Evolutionary conservation across 2,329 filamentous ascomycete species (phyloP), one percentile per base, ranked within the genome.

Genomic region (Pyrenochaeta sp.): DNA sequence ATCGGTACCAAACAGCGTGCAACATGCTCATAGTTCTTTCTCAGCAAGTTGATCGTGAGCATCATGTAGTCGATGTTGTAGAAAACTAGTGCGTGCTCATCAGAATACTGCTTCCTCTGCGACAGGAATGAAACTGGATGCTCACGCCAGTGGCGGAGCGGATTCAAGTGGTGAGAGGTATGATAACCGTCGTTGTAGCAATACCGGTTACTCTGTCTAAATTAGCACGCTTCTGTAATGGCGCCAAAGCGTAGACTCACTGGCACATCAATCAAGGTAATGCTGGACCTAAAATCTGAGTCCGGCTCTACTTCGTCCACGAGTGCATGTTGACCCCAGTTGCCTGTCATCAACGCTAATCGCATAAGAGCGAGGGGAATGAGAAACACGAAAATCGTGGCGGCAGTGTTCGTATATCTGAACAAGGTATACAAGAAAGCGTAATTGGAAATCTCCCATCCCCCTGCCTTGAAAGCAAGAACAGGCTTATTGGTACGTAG

Each of bases 141-240:
- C 14, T 92, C 87, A 44, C 89, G 84, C 89, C 89, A 93, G 73
- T 92, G 89, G 2, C 89, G 83, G 19, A 82, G 79, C 0, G 87
- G 88, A 71, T 91, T 90, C 37, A 91, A 81, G 60, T 91, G 88
- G 63, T 91, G 89, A 13, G 87, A 89, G 6, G 87, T 91, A 71
- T 91, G 88, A 68, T 90, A 91, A 53, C 88, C 88, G 59, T 91
- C 88, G 58, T 92, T 91, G 79, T 86, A 91, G 73, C 87, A 92
- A 70, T 86, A 86, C 23, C 89, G 86, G 68, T 92, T 92, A 71
- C 85, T 89, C 87, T 90, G 57, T 11, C 5, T 2, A 10, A 11
- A 7, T 58, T 27, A 61, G 50, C 9, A 18, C 6, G 17, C n/a
- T 14, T 17, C 3, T 11, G 8, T 18, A n/a, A n/a, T n/a, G n/a